Percentiles rank a stretch among this genome's conserved stretches.
These are phyloP conservation scores for Rosellinia necatrix DNA, from an alignment of 2,329 filamentous ascomycete genomes.

Conservation along the genomic window DNA sequence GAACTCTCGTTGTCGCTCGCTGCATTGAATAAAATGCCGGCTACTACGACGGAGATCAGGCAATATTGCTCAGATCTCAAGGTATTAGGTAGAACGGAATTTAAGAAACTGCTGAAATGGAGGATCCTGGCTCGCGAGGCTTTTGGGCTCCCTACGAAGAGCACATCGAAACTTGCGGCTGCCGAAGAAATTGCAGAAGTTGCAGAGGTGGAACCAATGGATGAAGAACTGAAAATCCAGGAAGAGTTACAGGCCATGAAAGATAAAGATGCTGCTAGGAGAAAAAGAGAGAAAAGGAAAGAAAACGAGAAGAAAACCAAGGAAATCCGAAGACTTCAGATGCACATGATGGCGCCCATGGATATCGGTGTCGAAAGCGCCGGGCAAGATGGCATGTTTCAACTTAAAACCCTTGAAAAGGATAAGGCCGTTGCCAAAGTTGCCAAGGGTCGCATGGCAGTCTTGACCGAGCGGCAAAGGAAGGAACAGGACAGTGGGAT, in stretches of 20 bases:
- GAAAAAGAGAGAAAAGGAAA: conserved; percentile 80
- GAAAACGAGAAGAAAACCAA: conserved; percentile 95
- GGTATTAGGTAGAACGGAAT: conserved; percentile 91
- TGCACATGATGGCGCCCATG: conserved; percentile 95
- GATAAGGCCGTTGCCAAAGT: conserved; percentile 71
- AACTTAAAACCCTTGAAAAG: conserved; percentile 80
- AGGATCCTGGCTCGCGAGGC: conserved; percentile 85
- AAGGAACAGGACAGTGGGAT: conserved; percentile 66
- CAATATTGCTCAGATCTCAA: conserved; percentile 82
- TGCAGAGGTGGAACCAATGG: conserved; percentile 84
- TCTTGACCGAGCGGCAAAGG: conserved; percentile 61
- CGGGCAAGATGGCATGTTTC: conserved; percentile 85
- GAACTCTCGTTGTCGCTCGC: conserved; percentile 83
- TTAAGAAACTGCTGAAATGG: conserved; percentile 88
- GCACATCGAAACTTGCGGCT: conserved; percentile 54
- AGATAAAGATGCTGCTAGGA: conserved; percentile 75
- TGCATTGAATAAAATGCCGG: conserved; percentile 81
- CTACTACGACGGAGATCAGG: conserved; percentile 83
- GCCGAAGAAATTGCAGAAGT: conserved; percentile 70
- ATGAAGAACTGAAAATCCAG: conserved; percentile 89
- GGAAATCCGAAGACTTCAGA: conserved; percentile 93
- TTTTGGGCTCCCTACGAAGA: conserved; percentile 84
- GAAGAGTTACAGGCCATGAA: conserved; percentile 83
- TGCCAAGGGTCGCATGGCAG: conserved; percentile 77
- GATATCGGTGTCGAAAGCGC: conserved; percentile 94